Evolutionary conservation across 1,139 yeast species (phyloP).

Genomic region (Kurtzmaniella quercitrusa): DNA sequence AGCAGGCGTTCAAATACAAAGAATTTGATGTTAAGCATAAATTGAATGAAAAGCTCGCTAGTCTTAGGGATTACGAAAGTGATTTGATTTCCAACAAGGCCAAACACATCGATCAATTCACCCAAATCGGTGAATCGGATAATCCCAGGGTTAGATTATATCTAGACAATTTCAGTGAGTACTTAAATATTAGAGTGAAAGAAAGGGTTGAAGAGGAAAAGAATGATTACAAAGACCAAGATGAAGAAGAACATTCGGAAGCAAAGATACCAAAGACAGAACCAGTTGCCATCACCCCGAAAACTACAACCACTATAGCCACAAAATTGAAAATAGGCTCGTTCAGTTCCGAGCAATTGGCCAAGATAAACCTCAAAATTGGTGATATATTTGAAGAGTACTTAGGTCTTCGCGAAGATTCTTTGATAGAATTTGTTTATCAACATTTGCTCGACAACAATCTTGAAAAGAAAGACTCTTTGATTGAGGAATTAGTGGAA

Average conservation of each 20-base stretch:
- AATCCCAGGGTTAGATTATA: constrained; percentile 17
- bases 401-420: constrained; percentile 50
- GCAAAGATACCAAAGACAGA: not conserved
- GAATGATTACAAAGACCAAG: constrained; percentile 27
- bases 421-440: constrained; percentile 41
- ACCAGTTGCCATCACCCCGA: not conserved
- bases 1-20: constrained; percentile 12
- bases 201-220: constrained; percentile 32
- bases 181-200: constrained; percentile 30
- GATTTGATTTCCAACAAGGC: constrained; percentile 35
- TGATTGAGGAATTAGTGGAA: constrained; percentile 45
- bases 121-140: constrained; percentile 17
- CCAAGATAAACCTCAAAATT: constrained; percentile 29
- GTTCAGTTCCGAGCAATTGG: constrained; percentile 7
- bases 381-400: constrained; percentile 45
- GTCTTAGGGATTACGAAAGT: constrained; percentile 26
- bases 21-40: constrained; percentile 18
- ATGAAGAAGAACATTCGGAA: constrained; percentile 17
- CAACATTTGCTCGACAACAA: constrained; percentile 31
- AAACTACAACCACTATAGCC: not conserved
- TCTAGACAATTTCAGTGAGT: constrained; percentile 34
- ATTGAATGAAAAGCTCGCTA: constrained; percentile 17
- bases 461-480: constrained; percentile 22
- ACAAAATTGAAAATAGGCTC: not conserved
- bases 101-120: constrained; percentile 30